phyloP scores from a whole-genome alignment of 148 eudicot species.

The Camellia granthamiana region DNA sequence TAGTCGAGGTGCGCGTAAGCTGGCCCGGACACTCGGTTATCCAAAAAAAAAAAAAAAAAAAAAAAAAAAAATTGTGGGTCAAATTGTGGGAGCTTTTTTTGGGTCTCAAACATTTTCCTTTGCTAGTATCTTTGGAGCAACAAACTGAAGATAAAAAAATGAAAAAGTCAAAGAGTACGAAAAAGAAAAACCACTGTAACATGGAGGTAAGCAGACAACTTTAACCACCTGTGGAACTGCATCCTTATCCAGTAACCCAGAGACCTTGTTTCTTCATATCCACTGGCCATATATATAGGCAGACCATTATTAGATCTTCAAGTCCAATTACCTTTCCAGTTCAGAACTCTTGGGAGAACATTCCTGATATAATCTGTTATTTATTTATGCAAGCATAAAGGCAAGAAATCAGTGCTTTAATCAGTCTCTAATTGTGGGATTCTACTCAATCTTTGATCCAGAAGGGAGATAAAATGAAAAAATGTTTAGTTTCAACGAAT shows the following conservation, averaged over 20 bases:
- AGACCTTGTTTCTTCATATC: background rate
- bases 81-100: no score
- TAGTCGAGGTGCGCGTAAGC: no score
- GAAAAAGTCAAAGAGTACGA: background rate
- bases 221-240: background rate
- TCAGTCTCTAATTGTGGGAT: background rate
- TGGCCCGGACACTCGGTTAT: no score
- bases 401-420: background rate
- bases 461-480: background rate
- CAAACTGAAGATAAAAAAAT: background rate
- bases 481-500: conserved; percentile 1
- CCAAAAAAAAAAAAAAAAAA: no score
- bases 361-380: background rate
- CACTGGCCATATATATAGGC: background rate
- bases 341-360: background rate
- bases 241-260: background rate
- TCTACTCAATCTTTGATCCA: background rate
- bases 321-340: background rate
- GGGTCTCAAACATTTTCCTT: background rate
- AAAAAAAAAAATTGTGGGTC: no score
- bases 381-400: background rate
- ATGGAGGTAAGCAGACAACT: background rate
- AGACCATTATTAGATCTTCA: background rate
- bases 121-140: conserved; percentile 1
- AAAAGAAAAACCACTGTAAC: background rate